Base-by-base conservation (phyloP, 306 rosid species). In the Geum urbanum region DNA sequence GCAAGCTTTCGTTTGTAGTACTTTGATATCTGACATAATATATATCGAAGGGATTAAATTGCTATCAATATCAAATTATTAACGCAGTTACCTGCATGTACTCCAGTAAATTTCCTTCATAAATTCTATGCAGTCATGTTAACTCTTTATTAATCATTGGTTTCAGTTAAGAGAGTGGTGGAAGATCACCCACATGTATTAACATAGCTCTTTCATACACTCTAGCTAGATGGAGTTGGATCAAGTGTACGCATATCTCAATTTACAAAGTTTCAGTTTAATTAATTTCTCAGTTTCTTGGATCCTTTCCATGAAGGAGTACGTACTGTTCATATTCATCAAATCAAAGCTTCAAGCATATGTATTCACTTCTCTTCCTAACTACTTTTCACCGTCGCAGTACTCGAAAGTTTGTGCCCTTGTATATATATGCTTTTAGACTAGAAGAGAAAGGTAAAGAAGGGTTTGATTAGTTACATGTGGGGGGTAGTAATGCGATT, bases 331-430 rank as follows among this genome's bases (percentile, higher is more conserved):
- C 63, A 2, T 50, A 32, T 20, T 46, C 47, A 61, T 45, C 16
- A 40, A 50, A 14, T 71, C 43, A 44, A 32, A 32, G 5, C 43
- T 58, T 58, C 43, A 16, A 8, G 46, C 16, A 41, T 46, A 20
- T 24, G 43, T 6, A 58, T 32, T 74, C 68, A 32, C 43, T 57
- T 57, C 52, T 67, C 53, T 18, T 57, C 12, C 62, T 79, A 64
- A 71, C 74, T 54, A 5, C 56, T 56, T 70, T 75, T 60, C 46
- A 63, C 76, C 78, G 54, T 69, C 52, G 43, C 41, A n/a, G n/a
- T n/a, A 6, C 37, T 7, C 58, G 8, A 14, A 54, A 74, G 61
- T 66, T 62, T 75, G 80, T 87, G 82, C 72, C 79, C 69, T 74
- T 45, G n/a, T 32, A 32, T 22, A 32, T 22, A 12, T 70, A 72